Evolutionary conservation across 2,329 filamentous ascomycete species (phyloP).

Genomic region (Fusarium pseudocircinatum): DNA sequence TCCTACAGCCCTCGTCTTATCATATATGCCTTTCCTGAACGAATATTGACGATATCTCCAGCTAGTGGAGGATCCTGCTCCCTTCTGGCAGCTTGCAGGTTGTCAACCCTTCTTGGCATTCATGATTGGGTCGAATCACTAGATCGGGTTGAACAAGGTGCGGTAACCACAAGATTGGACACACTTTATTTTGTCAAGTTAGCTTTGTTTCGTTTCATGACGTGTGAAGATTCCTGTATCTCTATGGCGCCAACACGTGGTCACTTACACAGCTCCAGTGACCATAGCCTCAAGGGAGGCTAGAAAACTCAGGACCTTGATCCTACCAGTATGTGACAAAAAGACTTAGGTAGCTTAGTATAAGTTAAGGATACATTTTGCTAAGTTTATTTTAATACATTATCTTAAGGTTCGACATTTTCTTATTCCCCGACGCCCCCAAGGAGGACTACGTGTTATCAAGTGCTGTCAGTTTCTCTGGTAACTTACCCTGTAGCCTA

Average conservation of each 20-base stretch:
- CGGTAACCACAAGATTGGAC: constrained; percentile 17
- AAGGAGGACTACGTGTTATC: background rate
- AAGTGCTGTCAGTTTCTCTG: background rate
- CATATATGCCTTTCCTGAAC: background rate
- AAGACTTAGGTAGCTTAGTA: background rate
- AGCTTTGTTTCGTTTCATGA: constrained; percentile 35
- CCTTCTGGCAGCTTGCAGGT: background rate
- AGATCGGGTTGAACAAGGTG: constrained; percentile 32
- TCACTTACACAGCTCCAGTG: background rate
- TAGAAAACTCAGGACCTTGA: background rate
- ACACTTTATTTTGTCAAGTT: constrained; percentile 23
- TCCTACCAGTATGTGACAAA: background rate
- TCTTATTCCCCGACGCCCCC: no score
- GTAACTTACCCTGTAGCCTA: background rate
- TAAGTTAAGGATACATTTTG: no score
- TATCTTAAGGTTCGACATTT: no score
- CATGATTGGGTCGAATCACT: constrained; percentile 20
- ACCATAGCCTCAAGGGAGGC: background rate
- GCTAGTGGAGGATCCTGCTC: background rate
- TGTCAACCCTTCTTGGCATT: constrained; percentile 19
- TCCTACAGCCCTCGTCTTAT: constrained; percentile 4
- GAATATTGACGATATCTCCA: constrained; percentile 6
- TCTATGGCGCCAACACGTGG: constrained; percentile 31
- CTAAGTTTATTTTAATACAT: no score
- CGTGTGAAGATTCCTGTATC: constrained; percentile 25